Conservation (phyloP, 345 rosid genomes). For the Crucihimalaya himalaica region DNA sequence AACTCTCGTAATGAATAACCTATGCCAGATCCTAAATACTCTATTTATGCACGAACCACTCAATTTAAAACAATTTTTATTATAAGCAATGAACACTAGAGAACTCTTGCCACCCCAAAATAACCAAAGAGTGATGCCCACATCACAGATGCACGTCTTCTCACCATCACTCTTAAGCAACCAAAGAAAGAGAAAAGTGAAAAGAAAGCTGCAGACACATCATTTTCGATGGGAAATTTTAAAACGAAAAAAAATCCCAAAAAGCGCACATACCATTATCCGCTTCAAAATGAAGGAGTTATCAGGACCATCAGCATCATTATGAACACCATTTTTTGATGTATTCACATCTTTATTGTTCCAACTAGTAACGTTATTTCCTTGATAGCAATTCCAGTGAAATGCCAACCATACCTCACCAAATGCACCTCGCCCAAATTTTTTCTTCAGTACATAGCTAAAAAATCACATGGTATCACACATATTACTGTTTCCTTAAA, state of each 20-base stretch:
- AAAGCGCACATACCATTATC: conserved; percentile 65
- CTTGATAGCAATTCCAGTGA: conserved; percentile 75
- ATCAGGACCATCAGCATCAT: conserved; percentile 44
- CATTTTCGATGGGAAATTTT: conserved; percentile 1
- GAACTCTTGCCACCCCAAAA: conserved; percentile 20
- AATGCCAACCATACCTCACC: conserved; percentile 98
- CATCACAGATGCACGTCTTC: conserved; percentile 13
- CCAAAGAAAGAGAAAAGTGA: conserved; percentile 4
- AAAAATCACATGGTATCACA: conserved; percentile 33
- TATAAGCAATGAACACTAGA: conserved; percentile 13
- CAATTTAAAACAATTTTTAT: conserved; percentile 1
- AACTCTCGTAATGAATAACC: conserved; percentile 13
- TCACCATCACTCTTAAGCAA: conserved; percentile 25
- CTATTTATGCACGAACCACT: conserved; percentile 15
- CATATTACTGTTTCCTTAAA: not conserved
- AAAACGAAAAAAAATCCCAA: not conserved
- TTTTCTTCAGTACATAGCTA: conserved; percentile 82
- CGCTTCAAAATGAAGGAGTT: conserved; percentile 80
- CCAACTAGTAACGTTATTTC: conserved; percentile 49
- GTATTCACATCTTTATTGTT: conserved; percentile 44
- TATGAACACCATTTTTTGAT: conserved; percentile 37
- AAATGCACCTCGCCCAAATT: conserved; percentile 88
- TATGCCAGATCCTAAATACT: conserved; percentile 4
- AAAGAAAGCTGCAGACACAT: conserved; percentile 18
- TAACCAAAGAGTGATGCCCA: conserved; percentile 17